Evolutionary conservation across 495 filamentous ascomycete species (phyloP).

Genomic region (Halenospora varia): DNA sequence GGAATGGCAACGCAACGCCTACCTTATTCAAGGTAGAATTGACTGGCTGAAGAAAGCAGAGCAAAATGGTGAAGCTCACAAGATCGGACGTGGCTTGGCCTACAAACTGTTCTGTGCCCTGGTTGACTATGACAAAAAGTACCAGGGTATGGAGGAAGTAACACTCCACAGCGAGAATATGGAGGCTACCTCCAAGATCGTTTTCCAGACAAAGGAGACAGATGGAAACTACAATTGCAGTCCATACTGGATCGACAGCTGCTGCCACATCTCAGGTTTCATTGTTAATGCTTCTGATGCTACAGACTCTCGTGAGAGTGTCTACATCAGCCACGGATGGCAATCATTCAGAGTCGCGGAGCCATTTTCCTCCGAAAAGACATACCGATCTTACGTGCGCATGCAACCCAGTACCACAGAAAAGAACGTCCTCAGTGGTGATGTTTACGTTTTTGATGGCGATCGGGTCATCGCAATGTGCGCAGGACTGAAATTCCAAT

Average conservation of each 20-base stretch:
- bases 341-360: conserved; percentile 67
- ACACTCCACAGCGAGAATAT: conserved; percentile 66
- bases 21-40: conserved; percentile 52
- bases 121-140: conserved; percentile 64
- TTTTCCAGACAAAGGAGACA: conserved; percentile 54
- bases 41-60: conserved; percentile 51
- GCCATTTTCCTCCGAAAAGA: conserved; percentile 56
- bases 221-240: conserved; percentile 62
- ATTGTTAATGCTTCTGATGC: conserved; percentile 75
- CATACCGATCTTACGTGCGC: conserved; percentile 67
- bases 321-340: conserved; percentile 81
- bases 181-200: conserved; percentile 68
- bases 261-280: conserved; percentile 69
- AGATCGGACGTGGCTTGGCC: conserved; percentile 52
- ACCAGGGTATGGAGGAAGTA: conserved; percentile 72
- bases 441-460: conserved; percentile 64
- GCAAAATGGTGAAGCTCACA: conserved; percentile 38
- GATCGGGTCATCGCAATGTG: conserved; percentile 52
- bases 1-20: conserved; percentile 52
- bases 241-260: conserved; percentile 71
- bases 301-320: conserved; percentile 62
- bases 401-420: conserved; percentile 52
- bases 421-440: conserved; percentile 40
- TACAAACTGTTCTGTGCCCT: conserved; percentile 73
- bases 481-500: conserved; percentile 59